phyloP scores from a whole-genome alignment of 352 stramenopile species.

The Phytophthora aleatoria region DNA sequence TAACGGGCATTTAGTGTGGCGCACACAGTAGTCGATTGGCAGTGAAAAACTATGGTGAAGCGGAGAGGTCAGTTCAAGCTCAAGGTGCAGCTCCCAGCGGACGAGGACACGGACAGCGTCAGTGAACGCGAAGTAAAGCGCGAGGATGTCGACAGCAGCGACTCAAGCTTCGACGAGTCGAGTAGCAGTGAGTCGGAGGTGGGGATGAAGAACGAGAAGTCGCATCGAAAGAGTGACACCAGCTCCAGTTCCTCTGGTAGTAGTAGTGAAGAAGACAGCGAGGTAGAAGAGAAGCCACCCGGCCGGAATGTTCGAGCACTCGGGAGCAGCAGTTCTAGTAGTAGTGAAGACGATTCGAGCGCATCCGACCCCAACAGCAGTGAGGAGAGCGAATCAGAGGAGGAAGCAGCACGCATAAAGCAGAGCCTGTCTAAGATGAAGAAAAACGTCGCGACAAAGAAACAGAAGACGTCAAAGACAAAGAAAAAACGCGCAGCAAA shows the following conservation, averaged over 20 bases:
- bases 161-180: constrained; percentile 19
- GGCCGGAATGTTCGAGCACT: background rate
- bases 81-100: constrained; percentile 10
- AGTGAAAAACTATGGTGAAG: constrained; percentile 4
- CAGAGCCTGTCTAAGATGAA: background rate
- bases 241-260: constrained; percentile 3
- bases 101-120: constrained; percentile 40
- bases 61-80: constrained; percentile 9
- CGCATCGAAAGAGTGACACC: background rate
- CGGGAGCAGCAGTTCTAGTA: background rate
- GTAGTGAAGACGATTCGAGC: constrained; percentile 7
- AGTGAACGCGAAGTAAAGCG: constrained; percentile 10
- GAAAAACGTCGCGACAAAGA: background rate
- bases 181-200: constrained; percentile 8
- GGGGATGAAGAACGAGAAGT: background rate
- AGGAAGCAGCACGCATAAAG: background rate
- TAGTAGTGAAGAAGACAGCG: constrained; percentile 1
- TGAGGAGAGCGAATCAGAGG: constrained; percentile 9
- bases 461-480: background rate
- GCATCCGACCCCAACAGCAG: constrained; percentile 7
- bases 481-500: background rate
- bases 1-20: constrained; percentile 3
- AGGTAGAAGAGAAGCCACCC: constrained; percentile 1
- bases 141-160: constrained; percentile 9
- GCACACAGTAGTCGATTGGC: constrained; percentile 7